phyloP scores from a whole-genome alignment of 192 early-diverging fungal genomes.

The Umbelopsis isabellina region DNA sequence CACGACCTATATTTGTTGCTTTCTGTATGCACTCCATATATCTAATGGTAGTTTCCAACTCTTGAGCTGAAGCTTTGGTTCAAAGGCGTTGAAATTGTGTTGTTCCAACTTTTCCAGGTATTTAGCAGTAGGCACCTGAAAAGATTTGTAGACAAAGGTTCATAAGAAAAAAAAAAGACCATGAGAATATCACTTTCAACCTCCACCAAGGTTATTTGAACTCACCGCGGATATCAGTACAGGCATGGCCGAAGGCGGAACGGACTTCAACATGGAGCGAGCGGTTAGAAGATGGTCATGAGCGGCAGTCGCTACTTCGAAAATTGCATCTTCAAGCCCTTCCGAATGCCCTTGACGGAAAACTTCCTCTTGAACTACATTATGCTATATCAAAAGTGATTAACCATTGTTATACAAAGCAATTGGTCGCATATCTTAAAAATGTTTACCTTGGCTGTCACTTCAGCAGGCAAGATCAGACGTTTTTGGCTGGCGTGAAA shows the following conservation, averaged over 20 bases:
- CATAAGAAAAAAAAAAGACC: neutral
- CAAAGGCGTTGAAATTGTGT: conserved; percentile 84
- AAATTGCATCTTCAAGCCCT: conserved; percentile 77
- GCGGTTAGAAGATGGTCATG: conserved; percentile 77
- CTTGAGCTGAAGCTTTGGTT: conserved; percentile 64
- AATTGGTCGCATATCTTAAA: no score
- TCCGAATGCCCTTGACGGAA: conserved; percentile 59
- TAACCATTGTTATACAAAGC: no score
- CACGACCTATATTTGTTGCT: conserved; percentile 31
- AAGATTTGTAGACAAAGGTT: neutral
- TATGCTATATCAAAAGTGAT: conserved; percentile 54
- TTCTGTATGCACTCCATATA: conserved; percentile 62
- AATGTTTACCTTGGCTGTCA: conserved; percentile 71
- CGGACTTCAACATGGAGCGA: conserved; percentile 59
- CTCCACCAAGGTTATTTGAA: neutral
- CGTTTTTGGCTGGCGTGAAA: conserved; percentile 68
- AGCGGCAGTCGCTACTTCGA: conserved; percentile 85
- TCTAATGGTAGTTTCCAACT: conserved; percentile 64
- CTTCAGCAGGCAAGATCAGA: conserved; percentile 75
- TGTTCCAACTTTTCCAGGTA: conserved; percentile 80
- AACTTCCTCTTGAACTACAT: conserved; percentile 75
- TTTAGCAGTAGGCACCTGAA: conserved; percentile 64
- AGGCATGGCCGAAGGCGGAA: conserved; percentile 67
- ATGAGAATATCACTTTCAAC: conserved; percentile 2
- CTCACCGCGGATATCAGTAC: conserved; percentile 71